Evolutionary conservation across 345 rosid species (phyloP), one percentile per base, ranked within the genome.

Genomic region (Boechera stricta): DNA sequence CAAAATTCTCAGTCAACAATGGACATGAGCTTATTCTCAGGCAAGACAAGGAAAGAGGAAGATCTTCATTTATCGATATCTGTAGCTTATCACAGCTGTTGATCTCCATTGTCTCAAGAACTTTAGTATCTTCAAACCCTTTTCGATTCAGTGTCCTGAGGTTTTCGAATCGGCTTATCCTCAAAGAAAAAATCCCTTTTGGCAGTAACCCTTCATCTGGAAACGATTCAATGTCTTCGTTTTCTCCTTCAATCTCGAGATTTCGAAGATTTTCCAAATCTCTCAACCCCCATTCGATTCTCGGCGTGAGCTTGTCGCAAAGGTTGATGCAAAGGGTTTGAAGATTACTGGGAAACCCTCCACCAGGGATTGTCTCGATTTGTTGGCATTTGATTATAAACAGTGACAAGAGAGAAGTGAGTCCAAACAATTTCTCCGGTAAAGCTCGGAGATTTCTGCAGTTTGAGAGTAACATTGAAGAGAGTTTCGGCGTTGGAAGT

Each of bases 191-290:
- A 28, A 81, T 2, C 6, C 67, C 44, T n/a, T 26, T 61, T 33
- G 85, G 87, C 21, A 82, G 56, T 41, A 84, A 69, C 49, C 76
- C 71, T 67, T 80, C 78, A 0, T 77, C 79, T 1, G 84, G 85
- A 71, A 84, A 82, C 74, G 84, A 82, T 29, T 71, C 82, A 5
- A 72, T 26, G 21, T 71, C 76, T 1, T 32, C 32, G 56, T 69
- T 59, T 13, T 78, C 79, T 54, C 82, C 85, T 62, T 79, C 83
- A 24, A 84, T 74, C 70, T 84, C 81, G 6, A 84, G 55, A 33
- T 77, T 70, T 10, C 57, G 75, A 12, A 81, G 81, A 10, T 80
- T 73, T 7, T 76, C 70, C 10, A 84, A 75, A 42, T 71, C 64
- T 18, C 77, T 55, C 12, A 84, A n/a, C 7, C 79, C 77, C 87